Conservation (phyloP, 2,329 filamentous ascomycete species). For the Xylaria sp. region DNA sequence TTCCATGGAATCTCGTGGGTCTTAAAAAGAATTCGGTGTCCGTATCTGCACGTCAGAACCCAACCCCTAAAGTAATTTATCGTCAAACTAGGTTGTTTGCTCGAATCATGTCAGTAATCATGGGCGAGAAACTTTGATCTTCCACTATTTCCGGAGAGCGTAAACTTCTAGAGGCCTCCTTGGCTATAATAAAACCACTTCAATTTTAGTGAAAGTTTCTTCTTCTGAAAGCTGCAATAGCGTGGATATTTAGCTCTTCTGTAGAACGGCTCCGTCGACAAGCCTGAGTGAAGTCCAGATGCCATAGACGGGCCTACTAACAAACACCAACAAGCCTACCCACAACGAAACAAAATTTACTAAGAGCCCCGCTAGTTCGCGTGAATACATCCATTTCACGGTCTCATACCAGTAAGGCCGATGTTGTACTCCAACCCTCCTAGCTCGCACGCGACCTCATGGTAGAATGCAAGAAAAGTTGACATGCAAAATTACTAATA, state of each 20-base stretch:
- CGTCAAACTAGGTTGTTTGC: background rate
- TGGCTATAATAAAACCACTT: background rate
- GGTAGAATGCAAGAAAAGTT: background rate
- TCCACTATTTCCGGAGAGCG: too few species aligned
- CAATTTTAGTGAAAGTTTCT: background rate
- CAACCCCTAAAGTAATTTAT: too few species aligned
- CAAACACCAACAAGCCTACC: background rate
- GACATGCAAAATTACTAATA: too few species aligned
- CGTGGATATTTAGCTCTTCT: background rate
- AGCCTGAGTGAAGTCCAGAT: background rate
- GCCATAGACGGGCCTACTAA: background rate
- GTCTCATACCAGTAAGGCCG: background rate
- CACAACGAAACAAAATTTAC: background rate
- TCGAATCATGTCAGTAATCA: background rate
- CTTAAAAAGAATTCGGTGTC: background rate
- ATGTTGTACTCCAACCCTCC: background rate
- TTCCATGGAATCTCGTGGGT: background rate
- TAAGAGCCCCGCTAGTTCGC: background rate
- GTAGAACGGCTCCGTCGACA: background rate
- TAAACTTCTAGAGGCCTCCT: background rate
- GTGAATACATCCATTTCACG: background rate
- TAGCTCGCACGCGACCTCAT: background rate
- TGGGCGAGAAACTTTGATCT: slow-evolving; percentile 3
- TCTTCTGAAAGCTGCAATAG: background rate
- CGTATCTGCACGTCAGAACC: background rate